Base-by-base conservation (phyloP, 2,329 filamentous ascomycete species). In the Penicillium sp. region DNA sequence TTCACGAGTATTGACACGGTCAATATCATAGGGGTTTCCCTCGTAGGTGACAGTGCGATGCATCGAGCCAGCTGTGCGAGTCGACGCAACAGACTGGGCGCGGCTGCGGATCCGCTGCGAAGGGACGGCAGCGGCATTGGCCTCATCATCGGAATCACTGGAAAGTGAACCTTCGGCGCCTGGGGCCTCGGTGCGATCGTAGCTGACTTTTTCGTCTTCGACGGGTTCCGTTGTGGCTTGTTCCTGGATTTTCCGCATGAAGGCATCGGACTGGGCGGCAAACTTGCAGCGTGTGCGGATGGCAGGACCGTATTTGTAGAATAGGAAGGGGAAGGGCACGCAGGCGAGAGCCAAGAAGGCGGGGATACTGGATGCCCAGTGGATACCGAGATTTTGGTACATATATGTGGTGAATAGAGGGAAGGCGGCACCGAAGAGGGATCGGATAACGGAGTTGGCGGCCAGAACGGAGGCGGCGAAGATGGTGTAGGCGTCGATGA, bases 11-110 rank as follows among this genome's bases (percentile, higher is more conserved):
- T 78, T 70, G 41, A 77, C 75, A 18, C 75, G 69, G 50, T 78
- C 75, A 53, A 77, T 69, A 54, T 75, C 73, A 56, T 72, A 78
- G 3, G 75, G 75, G 47, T 76, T 77, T 9, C 68, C 73, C 14
- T 77, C 75, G 43, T 78, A 78, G n/a, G 69, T 60, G 31, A 59
- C 61, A n/a, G 53, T 47, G 36, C 58, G 61, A 39, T 60, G 41
- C 51, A 59, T 32, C 14, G 61, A 67, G 22, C 46, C 61, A 24
- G 55, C 54, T 8, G 64, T 67, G 34, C 62, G 63, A 45, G 60
- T 66, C 3, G 67, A 71, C 14, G 69, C 59, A 47, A 64, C 62
- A 39, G 67, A 69, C 21, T 61, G 60, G 40, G 61, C 55, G 24
- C 51, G 55, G 51, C 63, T 71, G 55, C 60, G 66, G 45, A 55